A percentile compares a stretch with the other conserved stretches of the same genome.
Conservation (phyloP, 1,284 basidiomycete species). For the Omphalotus olearius region DNA sequence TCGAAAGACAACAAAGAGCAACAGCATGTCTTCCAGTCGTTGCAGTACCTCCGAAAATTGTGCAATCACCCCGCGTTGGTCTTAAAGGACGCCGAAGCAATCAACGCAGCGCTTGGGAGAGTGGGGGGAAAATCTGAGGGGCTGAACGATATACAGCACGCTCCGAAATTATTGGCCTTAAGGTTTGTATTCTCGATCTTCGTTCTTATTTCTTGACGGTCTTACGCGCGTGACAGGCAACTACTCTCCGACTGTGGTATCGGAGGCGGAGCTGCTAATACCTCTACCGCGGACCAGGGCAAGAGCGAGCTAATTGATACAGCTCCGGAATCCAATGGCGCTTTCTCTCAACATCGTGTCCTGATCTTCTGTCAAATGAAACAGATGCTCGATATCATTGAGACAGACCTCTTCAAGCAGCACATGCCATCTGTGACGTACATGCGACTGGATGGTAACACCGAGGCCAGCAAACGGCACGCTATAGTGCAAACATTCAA, state of each 20-base stretch:
- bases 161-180: constrained; percentile 91
- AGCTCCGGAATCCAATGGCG: constrained; percentile 48
- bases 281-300: constrained; percentile 38
- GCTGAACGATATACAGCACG: constrained; percentile 82
- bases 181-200: constrained; percentile 48
- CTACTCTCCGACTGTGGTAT: constrained; percentile 94
- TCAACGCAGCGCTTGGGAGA: constrained; percentile 60
- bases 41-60: constrained; percentile 96
- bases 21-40: constrained; percentile 91
- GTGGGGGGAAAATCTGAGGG: constrained; percentile 39
- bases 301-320: constrained; percentile 65
- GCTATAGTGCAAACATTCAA: constrained; percentile 99
- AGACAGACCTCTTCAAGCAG: constrained; percentile 86
- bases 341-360: constrained; percentile 92
- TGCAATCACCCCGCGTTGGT: constrained; percentile 97
- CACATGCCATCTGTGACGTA: constrained; percentile 96
- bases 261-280: constrained; percentile 56
- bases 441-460: constrained; percentile 94
- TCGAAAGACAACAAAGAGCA: constrained; percentile 47
- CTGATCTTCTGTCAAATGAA: constrained; percentile 99
- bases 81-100: constrained; percentile 64
- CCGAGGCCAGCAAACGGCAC: constrained; percentile 87
- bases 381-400: constrained; percentile 98
- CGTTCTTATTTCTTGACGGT: constrained; percentile 7
- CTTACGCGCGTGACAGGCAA: constrained; percentile 55